These are phyloP conservation scores for Geotrichum citri-aurantii DNA, from an alignment of 1,139 yeast species.

Conservation along the genomic window DNA sequence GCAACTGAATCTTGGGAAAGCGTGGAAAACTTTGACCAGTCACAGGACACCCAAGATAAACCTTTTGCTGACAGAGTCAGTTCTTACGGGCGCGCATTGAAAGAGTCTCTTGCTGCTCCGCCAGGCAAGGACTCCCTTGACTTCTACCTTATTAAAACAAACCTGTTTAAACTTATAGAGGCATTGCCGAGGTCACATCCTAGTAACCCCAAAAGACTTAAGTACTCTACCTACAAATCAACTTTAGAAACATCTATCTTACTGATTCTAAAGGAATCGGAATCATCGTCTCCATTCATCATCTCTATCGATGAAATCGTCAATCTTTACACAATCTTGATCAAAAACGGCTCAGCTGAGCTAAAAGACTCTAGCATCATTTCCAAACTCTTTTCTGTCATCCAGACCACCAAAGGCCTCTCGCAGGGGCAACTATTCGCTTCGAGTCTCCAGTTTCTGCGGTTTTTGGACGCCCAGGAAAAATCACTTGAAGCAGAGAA, in stretches of 20 bases:
- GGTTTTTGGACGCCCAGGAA: slow-evolving; percentile 11
- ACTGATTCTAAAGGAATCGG: slow-evolving; percentile 9
- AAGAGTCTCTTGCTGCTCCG: slow-evolving; percentile 17
- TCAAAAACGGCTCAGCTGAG: slow-evolving; percentile 9
- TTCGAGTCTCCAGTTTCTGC: slow-evolving; percentile 13
- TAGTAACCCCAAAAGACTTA: neutral
- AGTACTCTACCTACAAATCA: slow-evolving; percentile 2
- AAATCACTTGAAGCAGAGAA: slow-evolving; percentile 9
- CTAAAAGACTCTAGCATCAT: slow-evolving; percentile 3
- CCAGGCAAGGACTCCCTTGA: slow-evolving; percentile 16
- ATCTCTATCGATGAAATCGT: slow-evolving; percentile 7
- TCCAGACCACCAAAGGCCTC: slow-evolving; percentile 7
- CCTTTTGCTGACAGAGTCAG: neutral
- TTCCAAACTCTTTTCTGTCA: slow-evolving; percentile 12
- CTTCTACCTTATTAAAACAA: slow-evolving; percentile 9
- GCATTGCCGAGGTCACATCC: slow-evolving; percentile 6
- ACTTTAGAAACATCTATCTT: slow-evolving; percentile 7
- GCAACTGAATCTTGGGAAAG: slow-evolving; percentile 16
- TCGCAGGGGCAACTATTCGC: slow-evolving; percentile 8
- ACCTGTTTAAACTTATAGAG: slow-evolving; percentile 6
- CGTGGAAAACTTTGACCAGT: slow-evolving; percentile 1
- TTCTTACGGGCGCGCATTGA: slow-evolving; percentile 12
- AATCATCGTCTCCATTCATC: slow-evolving; percentile 6
- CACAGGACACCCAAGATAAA: neutral
- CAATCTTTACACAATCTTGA: slow-evolving; percentile 3